Evolutionary conservation across 1,139 yeast species (phyloP).

Genomic region (Debaryomyces coudertii): DNA sequence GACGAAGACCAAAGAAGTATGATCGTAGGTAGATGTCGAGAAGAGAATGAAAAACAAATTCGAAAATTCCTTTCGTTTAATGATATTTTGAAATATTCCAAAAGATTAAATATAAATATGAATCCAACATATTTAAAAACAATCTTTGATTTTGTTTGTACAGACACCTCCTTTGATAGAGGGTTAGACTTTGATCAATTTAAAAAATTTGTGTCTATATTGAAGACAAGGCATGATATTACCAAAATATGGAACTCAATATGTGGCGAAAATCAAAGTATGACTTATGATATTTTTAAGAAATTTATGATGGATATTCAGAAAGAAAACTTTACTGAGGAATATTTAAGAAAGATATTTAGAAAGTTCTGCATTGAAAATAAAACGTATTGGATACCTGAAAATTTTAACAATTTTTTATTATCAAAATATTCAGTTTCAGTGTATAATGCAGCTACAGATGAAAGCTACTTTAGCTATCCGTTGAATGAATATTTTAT

Average conservation of each 20-base stretch:
- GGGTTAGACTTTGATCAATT: constrained; percentile 69
- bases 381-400: constrained; percentile 41
- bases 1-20: constrained; percentile 30
- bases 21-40: constrained; percentile 24
- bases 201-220: constrained; percentile 62
- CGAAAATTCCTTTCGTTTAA: constrained; percentile 57
- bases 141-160: constrained; percentile 54
- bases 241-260: constrained; percentile 28
- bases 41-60: constrained; percentile 22
- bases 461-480: constrained; percentile 50
- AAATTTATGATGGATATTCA: constrained; percentile 56
- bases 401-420: constrained; percentile 55
- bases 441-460: constrained; percentile 26
- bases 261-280: constrained; percentile 33
- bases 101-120: constrained; percentile 67
- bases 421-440: constrained; percentile 50
- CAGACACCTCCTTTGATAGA: constrained; percentile 17
- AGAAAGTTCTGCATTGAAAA: constrained; percentile 42
- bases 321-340: constrained; percentile 41
- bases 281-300: constrained; percentile 49
- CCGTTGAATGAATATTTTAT: constrained; percentile 88
- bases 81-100: constrained; percentile 68
- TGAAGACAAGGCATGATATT: constrained; percentile 42
- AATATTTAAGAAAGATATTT: constrained; percentile 41
- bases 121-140: constrained; percentile 32